Evolutionary conservation across 352 stramenopile genomes (phyloP), one percentile per base, ranked within the genome.

Genomic region (Blastocystis sp.): DNA sequence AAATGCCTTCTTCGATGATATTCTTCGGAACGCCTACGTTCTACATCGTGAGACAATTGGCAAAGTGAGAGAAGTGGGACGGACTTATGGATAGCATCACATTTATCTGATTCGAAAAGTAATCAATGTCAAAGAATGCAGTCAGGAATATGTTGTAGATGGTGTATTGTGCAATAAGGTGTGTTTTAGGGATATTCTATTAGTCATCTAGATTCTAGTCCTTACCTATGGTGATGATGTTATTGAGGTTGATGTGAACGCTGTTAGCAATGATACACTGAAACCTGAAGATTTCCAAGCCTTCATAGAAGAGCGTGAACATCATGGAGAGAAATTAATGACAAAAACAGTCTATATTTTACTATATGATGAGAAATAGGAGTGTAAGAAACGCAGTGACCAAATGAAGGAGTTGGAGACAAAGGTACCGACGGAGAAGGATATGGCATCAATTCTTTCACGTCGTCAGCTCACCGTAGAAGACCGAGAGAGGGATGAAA

Each of bases 1-100:
- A 30, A 84, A 84, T 42, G 51, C 53, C 42, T 84, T 84, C 53
- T 84, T 84, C 51, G 73, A 84, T 37, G 73, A 84, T 15, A 84
- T 84, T 37, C 42, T 84, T 33, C 51, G 56, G 7, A 84, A 69
- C 73, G 73, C 27, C 4, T 84, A 66, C n/a, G 44, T 84, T 27
- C 56, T 84, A 13, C 73, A 84, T 19, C 73, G 73, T 37, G 73
- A 84, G 27, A 84, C 73, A 13, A 64, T 84, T 37, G 64, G 33
- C 9, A 13, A 76, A 5, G 64, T 76, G 4, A 7, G 13, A 6
- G 15, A 30, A 5, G 1, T 5, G 6, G 15, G 11, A 17, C 24
- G 5, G 7, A n/a, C 6, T 66, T 13, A 84, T 37, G 17, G 6
- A 3, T 33, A 84, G 53, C 13, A 37, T 27, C 64, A 48, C 27